phyloP scores from a whole-genome alignment of 441 rosid genomes.

The Geranium incanum region DNA sequence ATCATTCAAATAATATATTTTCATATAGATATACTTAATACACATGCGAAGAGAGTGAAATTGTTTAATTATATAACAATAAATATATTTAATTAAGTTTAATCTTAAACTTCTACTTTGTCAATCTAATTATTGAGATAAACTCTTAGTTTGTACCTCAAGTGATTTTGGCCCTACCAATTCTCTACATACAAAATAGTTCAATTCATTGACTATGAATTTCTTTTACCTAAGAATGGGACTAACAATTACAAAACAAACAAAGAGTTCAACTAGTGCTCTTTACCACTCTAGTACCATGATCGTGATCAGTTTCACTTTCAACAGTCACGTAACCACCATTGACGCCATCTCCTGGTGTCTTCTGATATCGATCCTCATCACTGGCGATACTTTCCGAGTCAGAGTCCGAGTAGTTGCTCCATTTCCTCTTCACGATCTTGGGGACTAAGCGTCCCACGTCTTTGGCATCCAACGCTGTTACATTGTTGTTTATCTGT shows the following conservation, averaged over 20 bases:
- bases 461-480: neutral
- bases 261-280: neutral
- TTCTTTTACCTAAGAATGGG: neutral
- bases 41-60: no score
- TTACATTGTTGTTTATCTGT: neutral
- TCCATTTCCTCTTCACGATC: conserved; percentile 2
- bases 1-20: no score
- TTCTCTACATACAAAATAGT: neutral
- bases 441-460: neutral
- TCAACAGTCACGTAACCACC: neutral
- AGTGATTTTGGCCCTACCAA: no score
- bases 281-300: neutral
- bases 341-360: neutral
- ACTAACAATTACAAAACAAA: neutral
- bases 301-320: neutral
- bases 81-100: no score
- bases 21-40: no score
- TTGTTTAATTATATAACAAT: no score
- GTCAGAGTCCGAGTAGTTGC: neutral
- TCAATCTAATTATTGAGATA: no score
- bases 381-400: neutral
- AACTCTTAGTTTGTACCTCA: no score
- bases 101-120: no score
- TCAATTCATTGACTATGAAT: no score
- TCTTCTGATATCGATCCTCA: neutral